Percentiles rank a stretch among this genome's conserved stretches.
phyloP scores from a whole-genome alignment of 768 basidiomycete genomes.

The Vishniacozyma victoriae region DNA sequence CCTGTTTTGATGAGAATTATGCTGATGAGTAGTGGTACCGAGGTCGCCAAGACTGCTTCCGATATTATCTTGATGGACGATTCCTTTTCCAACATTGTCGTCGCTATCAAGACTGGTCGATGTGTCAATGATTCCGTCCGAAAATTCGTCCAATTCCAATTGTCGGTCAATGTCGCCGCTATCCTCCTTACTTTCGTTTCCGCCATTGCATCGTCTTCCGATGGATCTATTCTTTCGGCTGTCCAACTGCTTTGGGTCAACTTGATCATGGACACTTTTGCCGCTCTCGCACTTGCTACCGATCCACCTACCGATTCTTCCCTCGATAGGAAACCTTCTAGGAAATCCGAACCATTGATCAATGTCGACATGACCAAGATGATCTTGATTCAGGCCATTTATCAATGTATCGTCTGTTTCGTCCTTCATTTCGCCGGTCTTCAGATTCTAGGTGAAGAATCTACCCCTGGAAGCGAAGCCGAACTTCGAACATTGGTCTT shows the following conservation, averaged over 20 bases:
- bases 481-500: constrained; percentile 82
- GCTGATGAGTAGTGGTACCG: constrained; percentile 73
- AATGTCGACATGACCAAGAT: constrained; percentile 93
- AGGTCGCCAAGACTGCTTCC: constrained; percentile 97
- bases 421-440: constrained; percentile 82
- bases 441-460: constrained; percentile 57
- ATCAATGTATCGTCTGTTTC: constrained; percentile 75
- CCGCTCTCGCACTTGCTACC: constrained; percentile 92
- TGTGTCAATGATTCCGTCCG: constrained; percentile 96
- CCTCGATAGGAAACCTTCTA: constrained; percentile 85
- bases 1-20: not conserved
- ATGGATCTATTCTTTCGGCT: constrained; percentile 81
- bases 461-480: constrained; percentile 19
- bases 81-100: constrained; percentile 81
- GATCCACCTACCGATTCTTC: constrained; percentile 74
- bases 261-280: constrained; percentile 84
- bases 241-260: constrained; percentile 98
- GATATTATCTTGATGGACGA: constrained; percentile 89
- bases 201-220: constrained; percentile 69
- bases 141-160: constrained; percentile 91
- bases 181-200: constrained; percentile 89
- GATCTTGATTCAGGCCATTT: constrained; percentile 80
- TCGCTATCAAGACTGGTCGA: constrained; percentile 98
- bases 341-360: constrained; percentile 81
- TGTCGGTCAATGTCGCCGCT: constrained; percentile 79